Base-by-base conservation (phyloP, 2,329 filamentous ascomycete genomes). In the Botrytis hyacinthi region DNA sequence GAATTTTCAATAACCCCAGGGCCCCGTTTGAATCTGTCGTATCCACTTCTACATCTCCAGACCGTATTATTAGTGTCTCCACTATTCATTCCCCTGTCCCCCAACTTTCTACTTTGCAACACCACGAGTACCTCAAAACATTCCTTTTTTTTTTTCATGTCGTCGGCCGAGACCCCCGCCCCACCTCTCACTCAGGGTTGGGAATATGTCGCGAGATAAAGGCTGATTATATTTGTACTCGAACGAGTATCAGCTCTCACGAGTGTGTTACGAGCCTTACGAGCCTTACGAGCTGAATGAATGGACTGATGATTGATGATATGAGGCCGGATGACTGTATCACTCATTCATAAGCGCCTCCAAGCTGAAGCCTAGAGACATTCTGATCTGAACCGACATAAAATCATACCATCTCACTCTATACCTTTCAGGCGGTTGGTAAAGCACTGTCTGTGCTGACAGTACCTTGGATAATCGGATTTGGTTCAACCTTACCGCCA, bases 401-500 rank as follows among this genome's bases (percentile, higher is more conserved):
- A 48, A 66, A 66, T 66, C 62, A 66, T 66, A 29, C 18, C 42
- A 66, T 48, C 62, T 46, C 46, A 46, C 20, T 26, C 62, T 35
- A 6, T 29, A 57, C 12, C 5, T 9, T 40, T 40, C 65, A 20
- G 46, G 32, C 65, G 20, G 46, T 40, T 40, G 40, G 35, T 20
- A 54, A 54, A 54, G 29, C 22, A 22, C 46, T 46, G 16, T 51
- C 66, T 42, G 66, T 57, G 66, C 66, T 68, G 51, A 57, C 51
- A 3, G 20, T 35, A 48, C 63, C 63, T 66, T 66, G 44, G 63
- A 40, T 40, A 40, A 40, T 40, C 37, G 37, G 37, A 48, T 48
- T 22, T 66, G 66, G 35, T 51, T 68, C 35, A 54, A 68, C 35
- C 46, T 54, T 54, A 68, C 65, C 65, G 46, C 65, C 62, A 66